phyloP scores from a whole-genome alignment of 345 rosid genomes.

The Salix udensis region DNA sequence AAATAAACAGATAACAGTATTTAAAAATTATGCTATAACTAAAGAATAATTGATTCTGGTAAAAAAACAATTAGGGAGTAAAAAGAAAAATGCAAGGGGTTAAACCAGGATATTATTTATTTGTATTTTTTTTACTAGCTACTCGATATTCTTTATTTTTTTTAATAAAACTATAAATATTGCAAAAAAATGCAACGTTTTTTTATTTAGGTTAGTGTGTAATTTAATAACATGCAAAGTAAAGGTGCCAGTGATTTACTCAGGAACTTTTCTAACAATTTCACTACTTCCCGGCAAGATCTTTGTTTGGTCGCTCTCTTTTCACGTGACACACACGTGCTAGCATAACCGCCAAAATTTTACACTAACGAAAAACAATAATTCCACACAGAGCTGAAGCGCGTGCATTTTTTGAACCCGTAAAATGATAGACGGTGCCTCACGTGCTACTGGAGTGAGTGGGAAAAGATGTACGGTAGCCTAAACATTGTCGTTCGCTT shows the following conservation, averaged over 20 bases:
- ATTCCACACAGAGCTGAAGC: background rate
- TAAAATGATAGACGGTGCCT: background rate
- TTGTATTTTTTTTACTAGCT: no score
- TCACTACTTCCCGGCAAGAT: constrained; percentile 15
- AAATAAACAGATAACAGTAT: no score
- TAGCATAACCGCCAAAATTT: background rate
- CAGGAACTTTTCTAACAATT: background rate
- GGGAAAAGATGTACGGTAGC: background rate
- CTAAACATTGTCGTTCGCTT: constrained; percentile 8
- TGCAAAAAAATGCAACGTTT: no score
- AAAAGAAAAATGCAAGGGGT: no score
- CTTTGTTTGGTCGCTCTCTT: constrained; percentile 10
- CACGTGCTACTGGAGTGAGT: background rate
- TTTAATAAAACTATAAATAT: no score
- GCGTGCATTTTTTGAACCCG: background rate
- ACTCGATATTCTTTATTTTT: no score
- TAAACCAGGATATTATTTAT: no score
- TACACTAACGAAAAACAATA: background rate
- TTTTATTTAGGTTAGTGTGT: no score
- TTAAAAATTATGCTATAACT: no score
- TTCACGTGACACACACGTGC: constrained; percentile 28
- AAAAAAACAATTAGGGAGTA: no score
- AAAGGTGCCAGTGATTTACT: background rate
- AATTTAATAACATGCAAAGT: no score
- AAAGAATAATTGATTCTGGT: no score